Evolutionary conservation across 2,329 filamentous ascomycete species (phyloP), one percentile per base, ranked within the genome.

Genomic region (Hymenoscyphus salicellus): DNA sequence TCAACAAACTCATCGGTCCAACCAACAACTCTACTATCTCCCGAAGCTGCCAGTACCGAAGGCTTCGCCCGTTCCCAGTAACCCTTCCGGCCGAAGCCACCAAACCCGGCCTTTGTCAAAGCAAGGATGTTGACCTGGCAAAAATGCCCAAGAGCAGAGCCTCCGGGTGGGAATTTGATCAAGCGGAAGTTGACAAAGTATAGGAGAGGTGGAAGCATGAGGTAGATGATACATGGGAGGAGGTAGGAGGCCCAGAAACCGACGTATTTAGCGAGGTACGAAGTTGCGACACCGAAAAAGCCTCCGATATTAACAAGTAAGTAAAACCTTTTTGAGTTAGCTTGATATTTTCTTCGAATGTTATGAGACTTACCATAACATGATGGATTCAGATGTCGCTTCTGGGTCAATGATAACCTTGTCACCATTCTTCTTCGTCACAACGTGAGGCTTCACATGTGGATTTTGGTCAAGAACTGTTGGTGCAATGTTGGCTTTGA

Each of bases 1-100:
- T 92, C 89, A 32, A 93, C 89, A 89, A 90, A 93, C 60, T 84
- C 85, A 70, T 93, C 91, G 66, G 93, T 89, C 71, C 91, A 92
- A 0, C 86, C 61, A 49, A 0, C 89, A 89, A 64, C 86, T 86
- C 70, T 82, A 20, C 68, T 65, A 20, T 73, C 72, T 4, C 74
- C 76, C 1, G 75, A 76, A 38, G 82, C 78, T 7, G 83, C 78
- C 5, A 90, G 79, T 36, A 80, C 79, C 23, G 85, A 89, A 2
- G 89, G 89, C 78, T 89, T 90, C 63, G 85, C 86, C 6, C 80
- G 74, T 26, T 91, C 85, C 85, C 88, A 92, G 77, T 89, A 75
- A 38, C 68, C 71, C 49, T 72, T 68, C 55, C 76, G 76, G 63
- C 75, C 77, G 3, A 84, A 85, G 74, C 88, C 87, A 63, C 83